These are phyloP conservation scores for Panicum miliaceum DNA, from an alignment of 176 grass and related monocot genomes.

Conservation along the genomic window DNA sequence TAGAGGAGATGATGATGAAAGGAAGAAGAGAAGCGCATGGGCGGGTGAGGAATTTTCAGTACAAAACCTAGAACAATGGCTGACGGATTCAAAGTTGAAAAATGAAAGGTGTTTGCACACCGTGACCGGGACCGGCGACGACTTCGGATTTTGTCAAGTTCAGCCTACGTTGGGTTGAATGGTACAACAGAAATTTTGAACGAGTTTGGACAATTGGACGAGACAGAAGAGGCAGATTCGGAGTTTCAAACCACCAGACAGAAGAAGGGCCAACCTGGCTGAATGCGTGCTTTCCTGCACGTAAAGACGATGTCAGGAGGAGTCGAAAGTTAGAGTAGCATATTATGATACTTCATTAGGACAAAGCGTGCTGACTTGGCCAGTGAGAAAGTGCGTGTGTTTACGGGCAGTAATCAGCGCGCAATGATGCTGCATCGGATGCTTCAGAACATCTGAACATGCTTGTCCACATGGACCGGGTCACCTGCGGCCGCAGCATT, in stretches of 20 bases:
- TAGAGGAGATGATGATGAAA: neutral
- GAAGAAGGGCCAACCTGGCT: neutral
- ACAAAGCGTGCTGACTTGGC: neutral
- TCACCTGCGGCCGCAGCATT: constrained; percentile 30
- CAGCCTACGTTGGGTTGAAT: neutral
- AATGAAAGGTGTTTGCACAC: neutral
- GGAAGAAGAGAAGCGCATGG: neutral
- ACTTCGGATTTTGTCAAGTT: constrained; percentile 2
- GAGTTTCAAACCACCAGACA: constrained; percentile 27
- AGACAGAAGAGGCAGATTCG: neutral
- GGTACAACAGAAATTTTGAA: neutral
- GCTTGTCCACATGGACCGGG: constrained; percentile 39
- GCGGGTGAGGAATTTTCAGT: constrained; percentile 1
- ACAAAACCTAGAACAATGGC: neutral
- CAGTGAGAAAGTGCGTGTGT: neutral
- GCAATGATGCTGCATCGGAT: constrained; percentile 14
- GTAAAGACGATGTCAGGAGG: neutral
- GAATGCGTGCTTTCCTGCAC: neutral
- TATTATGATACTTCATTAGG: neutral
- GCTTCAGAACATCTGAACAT: neutral
- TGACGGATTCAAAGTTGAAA: neutral
- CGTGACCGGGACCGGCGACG: neutral
- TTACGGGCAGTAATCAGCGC: constrained; percentile 14
- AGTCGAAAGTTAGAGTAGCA: no score
- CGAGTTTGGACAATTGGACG: neutral